These are phyloP conservation scores for Rasamsonia emersonii DNA, from an alignment of 2,329 filamentous ascomycete species.

Conservation along the genomic window DNA sequence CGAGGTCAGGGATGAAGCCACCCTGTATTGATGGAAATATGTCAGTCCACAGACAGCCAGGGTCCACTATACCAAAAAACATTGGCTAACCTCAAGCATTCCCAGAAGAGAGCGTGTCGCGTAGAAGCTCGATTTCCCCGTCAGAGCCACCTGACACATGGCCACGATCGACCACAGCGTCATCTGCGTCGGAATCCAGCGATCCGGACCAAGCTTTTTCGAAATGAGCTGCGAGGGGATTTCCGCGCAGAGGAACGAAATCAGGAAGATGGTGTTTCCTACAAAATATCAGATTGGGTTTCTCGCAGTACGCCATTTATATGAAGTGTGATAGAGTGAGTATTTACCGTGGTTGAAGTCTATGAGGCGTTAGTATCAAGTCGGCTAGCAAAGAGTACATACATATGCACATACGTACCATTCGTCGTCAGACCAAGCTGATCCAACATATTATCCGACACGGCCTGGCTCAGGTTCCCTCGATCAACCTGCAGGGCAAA, in stretches of 20 bases:
- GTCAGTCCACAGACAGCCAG: neutral
- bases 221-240: conserved; percentile 50
- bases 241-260: conserved; percentile 46
- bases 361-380: no score
- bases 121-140: conserved; percentile 31
- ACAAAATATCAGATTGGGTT: conserved; percentile 30
- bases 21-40: conserved; percentile 34
- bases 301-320: no score
- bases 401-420: conserved; percentile 6
- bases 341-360: no score
- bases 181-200: conserved; percentile 50
- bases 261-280: conserved; percentile 47
- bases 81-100: conserved; percentile 22
- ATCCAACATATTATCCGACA: conserved; percentile 7
- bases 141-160: conserved; percentile 36
- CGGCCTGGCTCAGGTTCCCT: conserved; percentile 6
- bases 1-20: conserved; percentile 55
- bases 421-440: conserved; percentile 7
- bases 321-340: no score
- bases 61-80: no score
- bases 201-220: conserved; percentile 47
- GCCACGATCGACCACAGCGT: conserved; percentile 44
- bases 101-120: conserved; percentile 36
- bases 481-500: conserved; percentile 8
- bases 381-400: no score